Base-by-base conservation (phyloP, 2,329 filamentous ascomycete genomes). In the Sphaerostilbella broomeana region DNA sequence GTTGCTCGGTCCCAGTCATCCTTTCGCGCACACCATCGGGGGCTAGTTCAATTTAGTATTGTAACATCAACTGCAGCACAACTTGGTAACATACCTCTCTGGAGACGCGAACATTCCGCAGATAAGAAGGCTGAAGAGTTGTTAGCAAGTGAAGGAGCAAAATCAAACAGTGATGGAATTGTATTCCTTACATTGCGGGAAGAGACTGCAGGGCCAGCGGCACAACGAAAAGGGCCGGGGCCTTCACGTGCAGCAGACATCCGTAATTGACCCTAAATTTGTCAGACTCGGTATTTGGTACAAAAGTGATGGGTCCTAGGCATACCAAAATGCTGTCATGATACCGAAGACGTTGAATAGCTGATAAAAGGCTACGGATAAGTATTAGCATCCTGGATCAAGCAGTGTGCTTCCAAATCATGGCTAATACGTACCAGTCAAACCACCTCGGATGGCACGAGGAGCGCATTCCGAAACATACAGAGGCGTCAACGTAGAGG, bases 1-100 rank as follows among this genome's bases (percentile, higher is more conserved):
- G 69, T 72, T 2, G 81, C 76, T 27, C 73, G 65, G 44, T 85
- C 80, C 79, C 79, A 84, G 47, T 79, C 70, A 50, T 84, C 79
- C 50, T 77, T 70, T 48, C 77, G 75, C 17, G 80, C 81, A 17
- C 81, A 71, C 73, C 76, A 85, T 48, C 81, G 72, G 11, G 81
- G 80, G 6, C 77, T 81, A 44, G 12, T 71, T 67, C 4, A 10
- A 13, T 9, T 22, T 53, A 29, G 53, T n/a, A n/a, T n/a, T n/a
- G n/a, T n/a, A n/a, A n/a, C n/a, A 22, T 20, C 17, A n/a, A 24
- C 13, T 13, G 16, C 25, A 18, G 25, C 4, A 12, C 7, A 20
- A 17, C 11, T n/a, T 12, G 10, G 15, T 22, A 17, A 15, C 26
- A 28, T 47, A 61, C 61, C 61, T 66, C 47, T 73, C 70, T 9